Evolutionary conservation across 352 stramenopile species (phyloP).

Genomic region (Halophytophthora batemanensis): DNA sequence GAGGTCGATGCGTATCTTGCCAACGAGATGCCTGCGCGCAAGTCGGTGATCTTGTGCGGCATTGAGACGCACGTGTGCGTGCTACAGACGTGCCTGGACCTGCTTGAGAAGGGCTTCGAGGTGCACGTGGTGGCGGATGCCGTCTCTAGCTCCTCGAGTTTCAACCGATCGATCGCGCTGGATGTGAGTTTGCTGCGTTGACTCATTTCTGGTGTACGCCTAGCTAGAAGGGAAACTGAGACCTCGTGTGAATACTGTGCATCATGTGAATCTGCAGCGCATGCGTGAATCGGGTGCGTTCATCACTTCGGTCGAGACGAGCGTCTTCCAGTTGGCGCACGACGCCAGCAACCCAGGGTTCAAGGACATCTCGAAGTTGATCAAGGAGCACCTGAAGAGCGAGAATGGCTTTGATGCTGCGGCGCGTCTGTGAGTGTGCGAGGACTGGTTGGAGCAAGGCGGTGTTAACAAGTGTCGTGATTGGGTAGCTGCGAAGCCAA

Average conservation of each 20-base stretch:
- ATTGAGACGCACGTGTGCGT: constrained; percentile 96
- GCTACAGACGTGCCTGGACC: constrained; percentile 95
- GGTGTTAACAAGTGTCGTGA: too few species aligned
- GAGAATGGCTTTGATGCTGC: constrained; percentile 55
- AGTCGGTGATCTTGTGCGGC: constrained; percentile 93
- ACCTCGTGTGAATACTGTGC: background rate
- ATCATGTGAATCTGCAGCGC: constrained; percentile 35
- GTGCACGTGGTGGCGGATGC: constrained; percentile 97
- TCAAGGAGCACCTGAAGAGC: constrained; percentile 89
- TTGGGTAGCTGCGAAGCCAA: too few species aligned
- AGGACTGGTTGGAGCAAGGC: too few species aligned
- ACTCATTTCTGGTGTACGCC: background rate
- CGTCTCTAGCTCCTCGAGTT: constrained; percentile 86
- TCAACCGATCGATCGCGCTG: constrained; percentile 92
- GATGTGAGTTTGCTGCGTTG: constrained; percentile 32
- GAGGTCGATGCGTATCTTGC: constrained; percentile 87
- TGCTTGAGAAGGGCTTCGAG: constrained; percentile 94
- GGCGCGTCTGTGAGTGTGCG: background rate
- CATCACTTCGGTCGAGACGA: constrained; percentile 94
- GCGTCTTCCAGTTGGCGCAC: constrained; percentile 94
- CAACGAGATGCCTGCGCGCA: constrained; percentile 39
- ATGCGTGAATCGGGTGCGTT: constrained; percentile 93
- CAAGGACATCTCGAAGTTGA: constrained; percentile 91
- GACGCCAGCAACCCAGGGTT: constrained; percentile 93
- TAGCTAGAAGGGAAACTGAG: background rate